Conservation (phyloP, 768 basidiomycete genomes). For the Termitomyces sp. region DNA sequence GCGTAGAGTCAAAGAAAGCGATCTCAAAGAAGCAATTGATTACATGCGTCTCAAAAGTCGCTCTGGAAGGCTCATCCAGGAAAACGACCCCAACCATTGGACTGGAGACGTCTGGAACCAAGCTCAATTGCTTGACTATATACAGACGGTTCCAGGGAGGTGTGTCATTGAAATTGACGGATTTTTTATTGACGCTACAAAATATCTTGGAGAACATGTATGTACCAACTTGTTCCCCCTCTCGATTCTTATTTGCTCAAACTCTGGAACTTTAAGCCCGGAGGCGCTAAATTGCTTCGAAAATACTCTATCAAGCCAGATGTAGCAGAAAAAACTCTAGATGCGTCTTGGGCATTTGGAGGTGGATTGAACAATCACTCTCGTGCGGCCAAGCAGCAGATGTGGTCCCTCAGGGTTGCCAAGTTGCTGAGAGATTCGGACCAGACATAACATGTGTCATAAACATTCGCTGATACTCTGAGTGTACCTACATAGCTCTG, state of each 20-base stretch:
- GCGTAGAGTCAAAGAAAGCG: not conserved
- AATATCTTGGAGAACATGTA: conserved; percentile 64
- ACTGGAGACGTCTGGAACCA: conserved; percentile 29
- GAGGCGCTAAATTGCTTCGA: not conserved
- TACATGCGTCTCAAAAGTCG: not conserved
- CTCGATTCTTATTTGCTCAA: not conserved
- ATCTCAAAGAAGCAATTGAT: not conserved
- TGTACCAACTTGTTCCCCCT: conserved; percentile 19
- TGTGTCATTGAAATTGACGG: conserved; percentile 56
- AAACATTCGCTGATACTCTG: not conserved
- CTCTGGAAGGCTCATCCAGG: not conserved
- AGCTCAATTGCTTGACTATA: conserved; percentile 26
- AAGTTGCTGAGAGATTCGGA: conserved; percentile 17
- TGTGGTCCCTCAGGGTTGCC: conserved; percentile 46
- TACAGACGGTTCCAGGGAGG: conserved; percentile 22
- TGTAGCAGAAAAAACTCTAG: conserved; percentile 18
- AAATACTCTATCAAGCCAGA: not conserved
- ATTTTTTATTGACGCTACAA: conserved; percentile 54
- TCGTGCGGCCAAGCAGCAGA: conserved; percentile 42
- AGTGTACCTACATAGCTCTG: not conserved
- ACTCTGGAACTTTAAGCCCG: not conserved
- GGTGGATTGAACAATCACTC: conserved; percentile 74
- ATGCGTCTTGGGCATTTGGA: conserved; percentile 60
- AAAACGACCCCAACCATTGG: not conserved
- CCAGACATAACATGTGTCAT: not conserved